phyloP scores from a whole-genome alignment of 1,139 yeast species.

The Debaryomyces robertsiae region DNA sequence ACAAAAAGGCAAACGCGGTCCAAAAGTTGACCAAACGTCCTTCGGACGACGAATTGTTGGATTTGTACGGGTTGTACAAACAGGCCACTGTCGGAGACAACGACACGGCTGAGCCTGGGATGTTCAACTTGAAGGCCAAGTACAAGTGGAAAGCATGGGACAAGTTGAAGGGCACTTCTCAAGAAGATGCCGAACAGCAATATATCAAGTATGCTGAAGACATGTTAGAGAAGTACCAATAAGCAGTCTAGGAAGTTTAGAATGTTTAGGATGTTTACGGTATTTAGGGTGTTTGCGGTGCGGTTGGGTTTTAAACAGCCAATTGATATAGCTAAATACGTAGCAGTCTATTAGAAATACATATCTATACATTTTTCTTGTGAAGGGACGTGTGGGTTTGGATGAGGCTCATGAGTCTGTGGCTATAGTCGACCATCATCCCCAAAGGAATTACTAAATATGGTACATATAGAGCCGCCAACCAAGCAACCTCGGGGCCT shows the following conservation, averaged over 20 bases:
- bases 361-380: constrained; percentile 9
- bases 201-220: constrained; percentile 77
- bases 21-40: constrained; percentile 78
- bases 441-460: constrained; percentile 64
- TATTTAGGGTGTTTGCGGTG: not conserved
- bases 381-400: not conserved
- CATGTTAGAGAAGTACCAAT: constrained; percentile 54
- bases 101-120: constrained; percentile 78
- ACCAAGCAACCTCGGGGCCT: constrained; percentile 35
- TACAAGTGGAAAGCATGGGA: constrained; percentile 99
- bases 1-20: constrained; percentile 74
- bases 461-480: constrained; percentile 62
- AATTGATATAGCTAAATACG: not conserved
- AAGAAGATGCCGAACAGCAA: constrained; percentile 88
- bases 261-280: too few species aligned
- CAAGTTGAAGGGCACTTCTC: constrained; percentile 77
- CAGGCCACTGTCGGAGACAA: constrained; percentile 98
- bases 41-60: constrained; percentile 79
- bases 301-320: not conserved
- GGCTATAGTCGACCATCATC: constrained; percentile 51
- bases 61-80: constrained; percentile 87
- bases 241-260: constrained; percentile 10
- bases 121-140: constrained; percentile 91
- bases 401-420: constrained; percentile 4
- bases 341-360: constrained; percentile 1